These are phyloP conservation scores for Diplocarpon mali DNA, from an alignment of 2,329 filamentous ascomycete genomes.

Conservation along the genomic window DNA sequence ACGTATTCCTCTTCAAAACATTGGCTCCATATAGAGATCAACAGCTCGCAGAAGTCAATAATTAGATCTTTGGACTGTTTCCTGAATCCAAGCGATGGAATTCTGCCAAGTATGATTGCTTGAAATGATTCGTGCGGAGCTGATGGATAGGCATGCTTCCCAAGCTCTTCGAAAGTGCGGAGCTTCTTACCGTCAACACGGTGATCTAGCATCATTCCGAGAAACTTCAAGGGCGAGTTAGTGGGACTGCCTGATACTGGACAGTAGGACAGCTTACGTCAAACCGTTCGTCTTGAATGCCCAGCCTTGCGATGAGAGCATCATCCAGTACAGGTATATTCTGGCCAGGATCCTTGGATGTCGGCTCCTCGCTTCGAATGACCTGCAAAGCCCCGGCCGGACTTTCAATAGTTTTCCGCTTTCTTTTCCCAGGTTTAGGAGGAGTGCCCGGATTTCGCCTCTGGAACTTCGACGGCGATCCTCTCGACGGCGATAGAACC, in stretches of 20 bases:
- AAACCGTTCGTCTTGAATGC: conserved; percentile 32
- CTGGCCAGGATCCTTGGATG: conserved; percentile 6
- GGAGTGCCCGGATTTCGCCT: conserved; percentile 41
- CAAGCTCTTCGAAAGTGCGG: conserved; percentile 56
- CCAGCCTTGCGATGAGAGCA: conserved; percentile 29
- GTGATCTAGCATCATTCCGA: conserved; percentile 27
- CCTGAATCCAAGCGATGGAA: conserved; percentile 46
- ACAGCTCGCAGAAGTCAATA: conserved; percentile 49
- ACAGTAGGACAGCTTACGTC: conserved; percentile 23
- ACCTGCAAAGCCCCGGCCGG: conserved; percentile 45
- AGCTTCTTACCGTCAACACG: conserved; percentile 36
- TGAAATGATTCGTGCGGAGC: conserved; percentile 50
- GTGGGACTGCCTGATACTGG: neutral
- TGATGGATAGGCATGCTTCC: conserved; percentile 54
- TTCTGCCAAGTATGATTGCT: conserved; percentile 53
- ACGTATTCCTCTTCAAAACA: conserved; percentile 50
- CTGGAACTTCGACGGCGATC: conserved; percentile 34
- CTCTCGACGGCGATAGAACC: conserved; percentile 35
- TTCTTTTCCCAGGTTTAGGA: conserved; percentile 55
- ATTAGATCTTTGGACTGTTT: conserved; percentile 41
- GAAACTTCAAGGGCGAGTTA: conserved; percentile 18
- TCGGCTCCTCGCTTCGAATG: conserved; percentile 16
- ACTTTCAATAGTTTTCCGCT: conserved; percentile 54
- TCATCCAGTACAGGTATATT: conserved; percentile 23
- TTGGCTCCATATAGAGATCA: conserved; percentile 57